Percentiles rank a stretch among this genome's conserved stretches.
These are phyloP conservation scores for Paraglomus brasilianum DNA, from an alignment of 192 early-diverging fungal species.

Conservation along the genomic window DNA sequence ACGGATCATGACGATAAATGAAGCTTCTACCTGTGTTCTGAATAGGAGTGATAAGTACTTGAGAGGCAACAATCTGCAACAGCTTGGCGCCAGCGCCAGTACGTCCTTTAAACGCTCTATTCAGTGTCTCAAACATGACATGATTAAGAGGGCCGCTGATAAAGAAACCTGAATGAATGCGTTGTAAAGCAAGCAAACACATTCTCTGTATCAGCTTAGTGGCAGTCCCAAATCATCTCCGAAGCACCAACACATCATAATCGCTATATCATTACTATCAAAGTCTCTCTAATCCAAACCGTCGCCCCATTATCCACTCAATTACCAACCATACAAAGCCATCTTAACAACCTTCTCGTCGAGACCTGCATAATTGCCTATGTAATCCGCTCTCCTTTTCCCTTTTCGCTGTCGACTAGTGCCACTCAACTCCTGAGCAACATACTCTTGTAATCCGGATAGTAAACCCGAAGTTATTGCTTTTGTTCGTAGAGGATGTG, in stretches of 20 bases:
- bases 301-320: constrained; percentile 4
- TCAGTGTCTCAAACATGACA: constrained; percentile 71
- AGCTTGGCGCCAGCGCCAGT: constrained; percentile 64
- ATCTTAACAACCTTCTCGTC: constrained; percentile 77
- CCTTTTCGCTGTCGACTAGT: constrained; percentile 30
- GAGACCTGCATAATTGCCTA: constrained; percentile 32
- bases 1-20: neutral
- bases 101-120: constrained; percentile 70
- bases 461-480: constrained; percentile 73
- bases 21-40: constrained; percentile 69
- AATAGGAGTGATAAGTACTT: constrained; percentile 82
- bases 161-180: constrained; percentile 54
- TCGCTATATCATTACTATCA: neutral
- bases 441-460: constrained; percentile 76
- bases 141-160: constrained; percentile 84
- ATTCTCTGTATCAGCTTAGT: neutral
- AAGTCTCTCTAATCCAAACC: neutral
- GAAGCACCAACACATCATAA: neutral
- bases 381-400: constrained; percentile 33
- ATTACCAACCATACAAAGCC: constrained; percentile 66
- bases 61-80: constrained; percentile 69
- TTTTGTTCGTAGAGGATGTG: constrained; percentile 78
- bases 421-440: constrained; percentile 66
- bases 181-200: neutral
- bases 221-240: neutral